These are phyloP conservation scores for Lactarius vividus DNA, from an alignment of 768 basidiomycete genomes.

Conservation along the genomic window DNA sequence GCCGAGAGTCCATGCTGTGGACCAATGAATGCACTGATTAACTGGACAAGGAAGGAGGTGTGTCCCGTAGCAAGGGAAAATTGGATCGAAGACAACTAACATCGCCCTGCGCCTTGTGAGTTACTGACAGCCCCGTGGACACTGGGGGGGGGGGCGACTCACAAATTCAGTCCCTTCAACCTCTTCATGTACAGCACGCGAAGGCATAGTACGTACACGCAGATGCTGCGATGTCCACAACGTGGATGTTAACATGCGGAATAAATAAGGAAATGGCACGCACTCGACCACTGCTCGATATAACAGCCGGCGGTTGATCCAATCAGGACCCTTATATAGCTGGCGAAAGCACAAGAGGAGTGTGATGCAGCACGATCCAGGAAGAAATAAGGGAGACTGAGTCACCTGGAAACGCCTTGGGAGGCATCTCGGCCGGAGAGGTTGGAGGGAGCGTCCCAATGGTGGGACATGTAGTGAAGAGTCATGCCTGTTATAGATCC, in stretches of 20 bases:
- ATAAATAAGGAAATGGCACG: background rate
- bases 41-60: slow-evolving; percentile 11
- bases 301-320: too few species aligned
- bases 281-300: slow-evolving; percentile 13
- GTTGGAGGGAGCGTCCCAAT: too few species aligned
- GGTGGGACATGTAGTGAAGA: too few species aligned
- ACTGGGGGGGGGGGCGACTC: background rate
- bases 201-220: slow-evolving; percentile 9
- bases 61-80: slow-evolving; percentile 18
- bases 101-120: slow-evolving; percentile 12
- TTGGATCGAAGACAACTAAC: slow-evolving; percentile 9
- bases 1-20: background rate
- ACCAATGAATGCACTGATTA: slow-evolving; percentile 9
- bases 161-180: slow-evolving; percentile 8
- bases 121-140: background rate
- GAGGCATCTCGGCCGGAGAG: too few species aligned
- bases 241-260: background rate
- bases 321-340: too few species aligned
- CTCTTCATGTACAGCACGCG: slow-evolving; percentile 5
- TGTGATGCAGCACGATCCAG: slow-evolving; percentile 1
- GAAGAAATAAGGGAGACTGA: background rate
- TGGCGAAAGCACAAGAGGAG: too few species aligned
- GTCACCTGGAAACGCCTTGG: too few species aligned
- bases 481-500: too few species aligned
- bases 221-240: slow-evolving; percentile 1